A percentile compares a stretch with the other conserved stretches of the same genome.
Evolutionary conservation across 805 yeast genomes (phyloP).

Genomic region (Metschnikowia hibisci): DNA sequence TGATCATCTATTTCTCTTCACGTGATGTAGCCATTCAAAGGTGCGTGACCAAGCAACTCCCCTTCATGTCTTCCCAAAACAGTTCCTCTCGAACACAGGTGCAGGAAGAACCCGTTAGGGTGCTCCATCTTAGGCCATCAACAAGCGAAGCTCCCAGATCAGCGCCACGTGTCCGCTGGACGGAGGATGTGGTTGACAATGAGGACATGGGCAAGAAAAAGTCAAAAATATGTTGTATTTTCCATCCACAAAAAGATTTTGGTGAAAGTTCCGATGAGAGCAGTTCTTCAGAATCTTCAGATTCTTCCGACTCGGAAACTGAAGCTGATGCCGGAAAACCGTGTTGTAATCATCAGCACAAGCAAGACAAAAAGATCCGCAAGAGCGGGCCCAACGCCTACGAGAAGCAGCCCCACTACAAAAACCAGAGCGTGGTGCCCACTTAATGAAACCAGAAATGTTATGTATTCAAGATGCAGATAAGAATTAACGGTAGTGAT

Average conservation of each 20-base stretch:
- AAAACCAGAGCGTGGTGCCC: conserved; percentile 16
- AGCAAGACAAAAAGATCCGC: conserved; percentile 24
- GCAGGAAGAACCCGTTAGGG: background rate
- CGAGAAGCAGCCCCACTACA: conserved; percentile 69
- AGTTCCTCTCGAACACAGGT: background rate
- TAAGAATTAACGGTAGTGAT: no score
- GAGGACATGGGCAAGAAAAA: conserved; percentile 86
- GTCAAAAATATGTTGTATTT: conserved; percentile 85
- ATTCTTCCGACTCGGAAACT: conserved; percentile 28
- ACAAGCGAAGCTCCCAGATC: conserved; percentile 9
- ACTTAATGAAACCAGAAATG: background rate
- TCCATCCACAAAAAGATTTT: conserved; percentile 67
- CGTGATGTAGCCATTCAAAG: background rate
- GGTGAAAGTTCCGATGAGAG: conserved; percentile 40
- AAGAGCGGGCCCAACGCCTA: conserved; percentile 72
- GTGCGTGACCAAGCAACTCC: background rate
- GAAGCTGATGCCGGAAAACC: conserved; percentile 18
- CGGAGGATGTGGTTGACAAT: conserved; percentile 82
- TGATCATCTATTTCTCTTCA: no score
- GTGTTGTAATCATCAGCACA: conserved; percentile 10
- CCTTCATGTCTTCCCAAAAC: background rate
- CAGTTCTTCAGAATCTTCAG: conserved; percentile 24
- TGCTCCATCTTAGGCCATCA: conserved; percentile 19
- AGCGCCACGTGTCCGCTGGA: conserved; percentile 71
- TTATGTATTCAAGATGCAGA: no score